Percentiles rank a stretch among this genome's conserved stretches.
These are phyloP conservation scores for Amphibolis antarctica DNA, from an alignment of 106 monocot species.

Conservation along the genomic window DNA sequence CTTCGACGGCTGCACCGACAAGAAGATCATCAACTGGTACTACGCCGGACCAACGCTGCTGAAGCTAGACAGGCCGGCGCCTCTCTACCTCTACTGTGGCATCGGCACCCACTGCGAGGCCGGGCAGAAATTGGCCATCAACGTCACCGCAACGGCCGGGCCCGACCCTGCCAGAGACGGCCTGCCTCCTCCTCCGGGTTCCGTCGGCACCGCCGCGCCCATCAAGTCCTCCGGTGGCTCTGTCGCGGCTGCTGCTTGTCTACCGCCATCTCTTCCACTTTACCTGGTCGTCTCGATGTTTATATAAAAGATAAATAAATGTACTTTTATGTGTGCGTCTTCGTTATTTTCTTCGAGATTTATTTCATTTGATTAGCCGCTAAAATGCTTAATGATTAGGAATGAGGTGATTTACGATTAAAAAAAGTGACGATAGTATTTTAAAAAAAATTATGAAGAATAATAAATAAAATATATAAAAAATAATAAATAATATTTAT, in stretches of 20 bases:
- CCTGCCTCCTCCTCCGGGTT: slow-evolving; percentile 4
- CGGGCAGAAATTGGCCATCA: slow-evolving; percentile 60
- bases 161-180: slow-evolving; percentile 20
- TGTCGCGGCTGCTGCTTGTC: not conserved
- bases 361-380: too few species aligned
- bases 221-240: not conserved
- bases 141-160: slow-evolving; percentile 33
- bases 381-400: too few species aligned
- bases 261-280: not conserved
- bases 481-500: too few species aligned
- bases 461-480: too few species aligned
- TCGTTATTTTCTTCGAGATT: too few species aligned
- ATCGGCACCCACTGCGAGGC: slow-evolving; percentile 59
- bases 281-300: too few species aligned
- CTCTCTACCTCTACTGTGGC: slow-evolving; percentile 58
- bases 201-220: not conserved
- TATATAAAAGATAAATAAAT: too few species aligned
- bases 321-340: too few species aligned
- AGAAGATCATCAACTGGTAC: slow-evolving; percentile 29
- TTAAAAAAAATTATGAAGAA: too few species aligned
- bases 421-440: too few species aligned
- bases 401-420: too few species aligned
- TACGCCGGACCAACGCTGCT: slow-evolving; percentile 39
- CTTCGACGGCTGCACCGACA: slow-evolving; percentile 33
- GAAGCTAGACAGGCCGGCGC: slow-evolving; percentile 35